phyloP scores from a whole-genome alignment of 441 rosid species.

The Pelargonium exstipulatum region DNA sequence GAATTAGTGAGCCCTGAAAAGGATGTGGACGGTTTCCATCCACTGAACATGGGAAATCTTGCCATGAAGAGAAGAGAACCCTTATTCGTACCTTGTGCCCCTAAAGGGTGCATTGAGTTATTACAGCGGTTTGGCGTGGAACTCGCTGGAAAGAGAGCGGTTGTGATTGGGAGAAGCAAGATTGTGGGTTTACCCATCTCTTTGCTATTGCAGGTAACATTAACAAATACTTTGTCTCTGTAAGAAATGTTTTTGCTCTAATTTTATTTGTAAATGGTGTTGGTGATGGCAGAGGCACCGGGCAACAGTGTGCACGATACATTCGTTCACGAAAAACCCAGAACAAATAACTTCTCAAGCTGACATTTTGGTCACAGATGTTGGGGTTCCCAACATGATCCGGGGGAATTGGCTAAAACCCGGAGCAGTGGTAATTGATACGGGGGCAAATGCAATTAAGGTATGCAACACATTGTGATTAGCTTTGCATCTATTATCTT shows the following conservation, averaged over 20 bases:
- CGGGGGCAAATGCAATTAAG: slow-evolving; percentile 24
- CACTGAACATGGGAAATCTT: slow-evolving; percentile 30
- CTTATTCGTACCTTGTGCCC: slow-evolving; percentile 26
- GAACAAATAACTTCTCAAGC: slow-evolving; percentile 26
- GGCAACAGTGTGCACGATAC: slow-evolving; percentile 29
- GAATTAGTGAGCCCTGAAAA: slow-evolving; percentile 20
- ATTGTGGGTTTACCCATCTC: slow-evolving; percentile 27
- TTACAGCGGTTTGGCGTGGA: slow-evolving; percentile 24
- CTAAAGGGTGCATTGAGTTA: slow-evolving; percentile 29
- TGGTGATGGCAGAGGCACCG: slow-evolving; percentile 26
- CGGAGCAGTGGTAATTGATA: slow-evolving; percentile 30
- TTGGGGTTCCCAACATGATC: slow-evolving; percentile 25
- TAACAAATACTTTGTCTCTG: not conserved
- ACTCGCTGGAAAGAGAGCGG: slow-evolving; percentile 30
- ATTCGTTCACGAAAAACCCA: slow-evolving; percentile 27
- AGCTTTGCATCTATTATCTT: not conserved
- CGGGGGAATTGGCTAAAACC: slow-evolving; percentile 28
- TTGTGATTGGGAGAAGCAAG: slow-evolving; percentile 31
- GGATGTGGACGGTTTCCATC: slow-evolving; percentile 34
- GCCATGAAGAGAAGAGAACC: slow-evolving; percentile 34
- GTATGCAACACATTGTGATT: slow-evolving; percentile 11
- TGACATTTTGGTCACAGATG: slow-evolving; percentile 27
- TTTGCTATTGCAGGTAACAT: slow-evolving; percentile 26
- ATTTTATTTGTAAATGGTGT: slow-evolving; percentile 3
- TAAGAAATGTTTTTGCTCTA: not conserved